Evolutionary conservation across 2,329 filamentous ascomycete species (phyloP).

Genomic region (Lasiodiplodia sp.): DNA sequence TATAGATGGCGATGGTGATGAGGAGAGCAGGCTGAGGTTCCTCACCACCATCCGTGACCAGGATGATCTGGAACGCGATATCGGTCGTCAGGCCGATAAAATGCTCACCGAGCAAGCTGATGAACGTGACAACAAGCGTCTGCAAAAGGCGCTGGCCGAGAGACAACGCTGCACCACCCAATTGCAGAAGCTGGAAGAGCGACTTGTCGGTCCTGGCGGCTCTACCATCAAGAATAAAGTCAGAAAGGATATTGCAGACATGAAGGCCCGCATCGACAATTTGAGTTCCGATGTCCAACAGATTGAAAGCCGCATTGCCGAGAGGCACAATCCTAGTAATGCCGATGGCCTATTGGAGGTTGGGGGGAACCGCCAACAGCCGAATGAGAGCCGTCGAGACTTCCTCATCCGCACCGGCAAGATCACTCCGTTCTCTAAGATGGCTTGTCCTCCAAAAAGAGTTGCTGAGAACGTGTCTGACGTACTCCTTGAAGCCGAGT

Average conservation of each 20-base stretch:
- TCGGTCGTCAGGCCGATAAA: constrained; percentile 70
- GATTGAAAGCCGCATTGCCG: constrained; percentile 81
- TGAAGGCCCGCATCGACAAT: constrained; percentile 69
- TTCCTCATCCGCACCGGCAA: constrained; percentile 95
- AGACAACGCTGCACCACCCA: constrained; percentile 70
- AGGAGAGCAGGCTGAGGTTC: constrained; percentile 15
- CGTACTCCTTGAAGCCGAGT: constrained; percentile 82
- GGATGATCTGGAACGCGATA: constrained; percentile 88
- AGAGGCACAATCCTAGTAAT: constrained; percentile 68
- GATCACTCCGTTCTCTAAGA: constrained; percentile 91
- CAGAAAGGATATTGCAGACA: constrained; percentile 70
- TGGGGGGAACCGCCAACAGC: constrained; percentile 67
- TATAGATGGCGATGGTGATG: constrained; percentile 5
- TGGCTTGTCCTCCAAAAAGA: constrained; percentile 68
- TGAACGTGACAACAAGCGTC: constrained; percentile 67
- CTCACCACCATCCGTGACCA: constrained; percentile 69
- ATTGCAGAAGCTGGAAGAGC: constrained; percentile 64
- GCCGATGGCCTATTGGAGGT: constrained; percentile 53
- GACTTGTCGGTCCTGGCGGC: constrained; percentile 57
- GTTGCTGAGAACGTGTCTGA: constrained; percentile 76
- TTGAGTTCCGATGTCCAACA: constrained; percentile 77
- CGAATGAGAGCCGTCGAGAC: constrained; percentile 84
- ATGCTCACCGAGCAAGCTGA: constrained; percentile 68
- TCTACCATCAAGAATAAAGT: constrained; percentile 65
- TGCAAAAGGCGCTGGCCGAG: constrained; percentile 61